Conservation (phyloP, 371 early-diverging fungal species). For the Rhizomucor pusillus region DNA sequence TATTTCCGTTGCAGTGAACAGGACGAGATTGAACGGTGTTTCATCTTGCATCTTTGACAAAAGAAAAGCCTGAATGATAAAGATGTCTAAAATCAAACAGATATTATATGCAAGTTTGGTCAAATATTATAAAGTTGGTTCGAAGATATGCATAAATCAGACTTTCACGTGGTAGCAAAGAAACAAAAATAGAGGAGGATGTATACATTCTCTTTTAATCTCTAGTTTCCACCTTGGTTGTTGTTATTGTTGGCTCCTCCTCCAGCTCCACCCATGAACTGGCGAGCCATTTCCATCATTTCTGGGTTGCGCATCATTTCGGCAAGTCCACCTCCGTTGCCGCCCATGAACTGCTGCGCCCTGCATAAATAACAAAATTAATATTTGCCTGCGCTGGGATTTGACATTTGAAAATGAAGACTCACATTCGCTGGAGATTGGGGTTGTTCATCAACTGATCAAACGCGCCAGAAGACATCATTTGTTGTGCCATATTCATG, state of each 20-base stretch:
- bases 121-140: no score
- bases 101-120: no score
- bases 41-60: no score
- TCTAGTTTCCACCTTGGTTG: neutral
- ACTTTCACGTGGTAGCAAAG: no score
- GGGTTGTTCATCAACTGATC: conserved; percentile 89
- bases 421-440: conserved; percentile 75
- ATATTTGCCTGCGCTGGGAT: neutral
- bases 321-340: conserved; percentile 54
- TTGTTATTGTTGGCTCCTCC: conserved; percentile 25
- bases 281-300: conserved; percentile 73
- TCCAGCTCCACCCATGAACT: conserved; percentile 54
- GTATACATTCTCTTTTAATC: no score
- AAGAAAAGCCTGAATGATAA: no score
- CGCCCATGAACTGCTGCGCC: conserved; percentile 78
- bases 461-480: conserved; percentile 92
- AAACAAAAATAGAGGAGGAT: no score
- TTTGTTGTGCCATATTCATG: conserved; percentile 92
- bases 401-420: neutral
- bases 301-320: conserved; percentile 81
- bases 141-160: no score
- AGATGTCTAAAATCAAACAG: no score
- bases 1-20: no score
- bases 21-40: no score
- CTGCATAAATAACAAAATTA: conserved; percentile 18